Evolutionary conservation across 1,139 yeast species (phyloP), one percentile per base, ranked within the genome.

Genomic region (Yamadazyma aaseri): DNA sequence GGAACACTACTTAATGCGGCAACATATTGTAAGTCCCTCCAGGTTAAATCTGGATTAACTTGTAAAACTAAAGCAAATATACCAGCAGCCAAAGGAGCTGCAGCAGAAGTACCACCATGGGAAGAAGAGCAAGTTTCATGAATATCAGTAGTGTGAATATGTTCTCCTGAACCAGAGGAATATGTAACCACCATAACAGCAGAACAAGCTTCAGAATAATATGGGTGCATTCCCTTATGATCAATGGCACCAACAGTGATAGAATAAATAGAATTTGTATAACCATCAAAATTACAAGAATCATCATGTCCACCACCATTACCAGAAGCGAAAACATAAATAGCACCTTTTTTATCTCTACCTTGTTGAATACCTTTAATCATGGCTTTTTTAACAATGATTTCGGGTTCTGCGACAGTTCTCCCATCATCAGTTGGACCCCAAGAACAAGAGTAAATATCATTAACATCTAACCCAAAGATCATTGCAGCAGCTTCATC

Each of bases 51-150:
- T 1, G 97, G 96, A 44, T 95, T 84, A 2, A 80, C 87, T 48
- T 83, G 79, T 33, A 92, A 66, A 2, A 86, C 86, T 36, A 94
- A 67, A 0, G 97, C 77, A 55, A 85, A 87, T 1, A 94, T 74
- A 14, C 98, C 98, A 0, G 97, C 97, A 0, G 97, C 98, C 36
- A 94, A 71, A 0, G 99, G 99, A 0, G 98, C 98, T 12, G 98
- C 97, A 1, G 98, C 98, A 12, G 97, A 90, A 0, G 99, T 94
- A 15, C 99, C 99, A 6, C 97, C 96, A 59, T 94, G 98, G 20
- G 50, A 56, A 23, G 72, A 71, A 2, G 94, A 65, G 57, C 99
- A 94, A 45, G 62, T 58, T n/a, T 73, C 73, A 32, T 79, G 73
- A 35, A 87, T 75, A 57, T 92, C 97, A 2, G 97, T 86, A 6